Evolutionary conservation across 768 basidiomycete genomes (phyloP).

Genomic region (Cytidiella melzeri): DNA sequence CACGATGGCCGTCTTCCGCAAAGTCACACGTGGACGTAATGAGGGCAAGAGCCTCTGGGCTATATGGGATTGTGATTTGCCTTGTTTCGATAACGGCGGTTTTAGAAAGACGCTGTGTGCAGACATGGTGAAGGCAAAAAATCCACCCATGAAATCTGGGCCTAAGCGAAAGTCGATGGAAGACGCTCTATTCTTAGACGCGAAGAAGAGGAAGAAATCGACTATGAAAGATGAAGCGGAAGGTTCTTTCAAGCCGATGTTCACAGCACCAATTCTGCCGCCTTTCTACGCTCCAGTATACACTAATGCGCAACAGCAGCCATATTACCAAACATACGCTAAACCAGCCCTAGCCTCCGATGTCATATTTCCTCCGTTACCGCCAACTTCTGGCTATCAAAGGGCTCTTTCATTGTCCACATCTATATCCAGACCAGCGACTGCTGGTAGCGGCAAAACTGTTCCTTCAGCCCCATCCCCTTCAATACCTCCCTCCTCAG

Average conservation of each 20-base stretch:
- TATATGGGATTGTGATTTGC: constrained; percentile 74
- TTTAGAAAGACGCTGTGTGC: constrained; percentile 58
- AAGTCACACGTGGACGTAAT: constrained; percentile 68
- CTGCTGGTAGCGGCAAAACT: not conserved
- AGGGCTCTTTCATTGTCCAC: constrained; percentile 8
- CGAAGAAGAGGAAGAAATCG: constrained; percentile 27
- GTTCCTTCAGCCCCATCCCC: constrained; percentile 20
- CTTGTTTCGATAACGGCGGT: constrained; percentile 80
- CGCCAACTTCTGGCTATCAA: constrained; percentile 41
- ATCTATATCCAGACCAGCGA: not conserved
- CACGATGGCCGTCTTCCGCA: constrained; percentile 87
- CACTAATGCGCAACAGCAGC: constrained; percentile 59
- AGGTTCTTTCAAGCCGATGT: constrained; percentile 6
- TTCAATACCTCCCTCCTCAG: constrained; percentile 32
- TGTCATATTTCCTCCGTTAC: constrained; percentile 70
- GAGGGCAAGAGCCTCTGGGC: constrained; percentile 86
- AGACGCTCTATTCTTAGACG: constrained; percentile 16
- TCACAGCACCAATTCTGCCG: constrained; percentile 21
- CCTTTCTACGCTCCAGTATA: constrained; percentile 24
- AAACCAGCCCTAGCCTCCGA: constrained; percentile 49
- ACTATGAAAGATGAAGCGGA: constrained; percentile 12
- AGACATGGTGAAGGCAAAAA: constrained; percentile 32
- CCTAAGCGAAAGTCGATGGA: constrained; percentile 30
- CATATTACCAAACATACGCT: constrained; percentile 62
- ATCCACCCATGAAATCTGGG: constrained; percentile 22